Evolutionary conservation across 2,329 filamentous ascomycete genomes (phyloP), one percentile per base, ranked within the genome.

Genomic region (Pyrenochaeta sp.): DNA sequence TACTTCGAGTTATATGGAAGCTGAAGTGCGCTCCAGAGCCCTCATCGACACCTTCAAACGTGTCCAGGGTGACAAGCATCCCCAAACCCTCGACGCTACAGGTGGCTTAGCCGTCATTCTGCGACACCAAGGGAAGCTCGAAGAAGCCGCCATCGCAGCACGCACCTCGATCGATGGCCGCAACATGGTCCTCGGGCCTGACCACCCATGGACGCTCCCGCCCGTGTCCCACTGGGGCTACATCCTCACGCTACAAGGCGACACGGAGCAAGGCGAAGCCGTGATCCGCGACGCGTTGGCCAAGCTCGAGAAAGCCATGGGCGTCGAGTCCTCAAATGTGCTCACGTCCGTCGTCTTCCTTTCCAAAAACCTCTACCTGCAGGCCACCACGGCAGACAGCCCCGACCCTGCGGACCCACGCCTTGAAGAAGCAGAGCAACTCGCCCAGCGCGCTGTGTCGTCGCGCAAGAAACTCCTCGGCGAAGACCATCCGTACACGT

Each of bases 71-170:
- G 22, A 29, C 7, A 35, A 21, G 20, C 45, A 49, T 32, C 45
- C 45, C 20, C 45, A 49, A 18, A 49, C 45, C 7, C 45, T 49
- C 13, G 45, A 49, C 30, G 45, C 45, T 4, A 49, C 35, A 27
- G 45, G 45, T 14, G 45, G 45, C 6, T 21, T 49, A 6, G 45
- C 45, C 8, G 45, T 49, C 13, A 41, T 49, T 13, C 26, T 49
- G 3, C 28, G 45, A 7, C 45, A 49, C 22, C 35, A 20, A 31
- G 45, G 41, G 3, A 49, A 49, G 20, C 27, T 49, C n/a, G 45
- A 44, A n/a, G 45, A 49, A 37, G 45, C 45, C 21, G 41, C 40
- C 7, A 17, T 26, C 14, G 40, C 35, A 35, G 45, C 45, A 13
- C 15, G 41, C 11, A 44, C 35, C 6, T 30, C 21, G 6, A 49